Evolutionary conservation across 2,329 filamentous ascomycete species (phyloP).

Genomic region (Ophiostoma ulmi): DNA sequence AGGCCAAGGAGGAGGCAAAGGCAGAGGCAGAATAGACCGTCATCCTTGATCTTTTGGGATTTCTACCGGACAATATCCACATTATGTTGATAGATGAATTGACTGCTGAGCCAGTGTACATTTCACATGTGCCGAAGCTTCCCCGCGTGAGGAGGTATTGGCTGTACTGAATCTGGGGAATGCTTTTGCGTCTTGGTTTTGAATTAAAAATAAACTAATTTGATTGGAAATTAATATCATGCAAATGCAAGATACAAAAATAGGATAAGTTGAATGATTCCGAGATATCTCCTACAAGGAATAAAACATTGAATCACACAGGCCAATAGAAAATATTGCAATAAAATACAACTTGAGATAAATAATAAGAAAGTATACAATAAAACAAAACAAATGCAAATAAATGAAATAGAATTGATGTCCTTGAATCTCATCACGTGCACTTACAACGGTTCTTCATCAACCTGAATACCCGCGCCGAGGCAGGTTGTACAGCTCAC

Average conservation of each 20-base stretch:
- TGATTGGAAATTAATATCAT: not conserved
- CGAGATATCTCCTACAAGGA: not conserved
- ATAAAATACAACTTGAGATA: not conserved
- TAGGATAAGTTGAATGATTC: not conserved
- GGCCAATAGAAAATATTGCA: not conserved
- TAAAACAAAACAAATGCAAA: not conserved
- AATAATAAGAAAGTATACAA: not conserved
- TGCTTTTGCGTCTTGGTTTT: not conserved
- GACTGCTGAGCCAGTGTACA: not conserved
- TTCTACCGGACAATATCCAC: not conserved
- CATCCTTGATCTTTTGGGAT: not conserved
- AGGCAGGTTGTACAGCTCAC: constrained; percentile 11
- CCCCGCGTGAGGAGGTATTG: not conserved
- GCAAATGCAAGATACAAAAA: not conserved
- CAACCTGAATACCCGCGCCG: not conserved
- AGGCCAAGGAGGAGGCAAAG: not conserved
- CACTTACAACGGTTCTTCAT: not conserved
- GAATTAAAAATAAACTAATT: not conserved
- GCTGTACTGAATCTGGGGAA: not conserved
- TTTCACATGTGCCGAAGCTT: not conserved
- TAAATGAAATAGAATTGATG: not conserved
- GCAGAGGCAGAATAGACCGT: not conserved
- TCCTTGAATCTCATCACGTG: not conserved
- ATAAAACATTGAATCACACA: not conserved
- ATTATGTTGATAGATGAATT: not conserved